Evolutionary conservation across 208 protist species (phyloP).

Genomic region (Acanthamoeba sp.): DNA sequence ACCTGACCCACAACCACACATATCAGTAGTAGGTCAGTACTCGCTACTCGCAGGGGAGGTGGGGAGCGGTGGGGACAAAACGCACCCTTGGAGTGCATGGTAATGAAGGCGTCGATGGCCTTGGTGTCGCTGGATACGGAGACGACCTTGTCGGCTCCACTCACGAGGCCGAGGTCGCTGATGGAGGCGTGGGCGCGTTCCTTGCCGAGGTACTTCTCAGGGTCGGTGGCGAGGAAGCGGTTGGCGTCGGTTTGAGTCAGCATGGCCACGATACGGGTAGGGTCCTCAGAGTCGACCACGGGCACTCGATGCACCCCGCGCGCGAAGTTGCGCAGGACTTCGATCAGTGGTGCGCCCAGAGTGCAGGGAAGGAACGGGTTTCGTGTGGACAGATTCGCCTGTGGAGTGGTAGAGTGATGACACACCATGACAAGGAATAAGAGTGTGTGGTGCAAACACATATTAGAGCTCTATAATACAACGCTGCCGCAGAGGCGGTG

Average conservation of each 20-base stretch:
- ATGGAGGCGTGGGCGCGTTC: constrained; percentile 28
- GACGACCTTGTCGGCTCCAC: constrained; percentile 17
- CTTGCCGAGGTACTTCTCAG: constrained; percentile 30
- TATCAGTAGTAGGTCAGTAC: too few species aligned
- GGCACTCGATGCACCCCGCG: constrained; percentile 43
- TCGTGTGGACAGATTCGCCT: constrained; percentile 18
- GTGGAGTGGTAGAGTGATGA: not conserved
- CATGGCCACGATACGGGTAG: not conserved
- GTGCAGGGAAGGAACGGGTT: constrained; percentile 71
- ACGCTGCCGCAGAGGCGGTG: not conserved
- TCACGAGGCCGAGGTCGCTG: constrained; percentile 21
- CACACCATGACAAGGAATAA: too few species aligned
- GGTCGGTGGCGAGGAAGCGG: constrained; percentile 44
- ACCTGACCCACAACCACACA: too few species aligned
- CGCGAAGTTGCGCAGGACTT: constrained; percentile 41
- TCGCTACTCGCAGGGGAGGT: too few species aligned
- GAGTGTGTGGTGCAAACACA: too few species aligned
- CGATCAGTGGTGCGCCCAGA: constrained; percentile 32
- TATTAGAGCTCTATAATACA: too few species aligned
- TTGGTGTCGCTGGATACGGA: not conserved
- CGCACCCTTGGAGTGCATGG: constrained; percentile 51
- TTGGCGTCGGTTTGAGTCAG: constrained; percentile 65
- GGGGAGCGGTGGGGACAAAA: too few species aligned
- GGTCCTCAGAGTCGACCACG: constrained; percentile 8
- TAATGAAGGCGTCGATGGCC: constrained; percentile 70